These are phyloP conservation scores for Kodamaea laetipori DNA, from an alignment of 805 yeast genomes.

Conservation along the genomic window DNA sequence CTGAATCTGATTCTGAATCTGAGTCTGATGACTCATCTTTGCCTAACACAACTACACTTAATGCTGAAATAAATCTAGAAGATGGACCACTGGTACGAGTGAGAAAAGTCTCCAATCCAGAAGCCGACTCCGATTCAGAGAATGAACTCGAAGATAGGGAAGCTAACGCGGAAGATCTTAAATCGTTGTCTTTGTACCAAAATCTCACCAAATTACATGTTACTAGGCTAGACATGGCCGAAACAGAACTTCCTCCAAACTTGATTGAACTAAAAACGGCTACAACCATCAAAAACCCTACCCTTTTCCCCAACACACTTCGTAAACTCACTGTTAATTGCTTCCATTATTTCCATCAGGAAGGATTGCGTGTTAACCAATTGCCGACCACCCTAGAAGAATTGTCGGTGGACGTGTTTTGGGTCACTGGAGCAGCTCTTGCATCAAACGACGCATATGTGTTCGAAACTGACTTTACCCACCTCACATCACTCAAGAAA, in stretches of 20 bases:
- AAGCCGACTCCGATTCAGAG: no score
- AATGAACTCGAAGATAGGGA: no score
- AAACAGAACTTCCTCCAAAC: neutral
- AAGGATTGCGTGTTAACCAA: neutral
- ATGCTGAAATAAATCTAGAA: no score
- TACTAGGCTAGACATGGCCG: neutral
- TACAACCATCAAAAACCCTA: neutral
- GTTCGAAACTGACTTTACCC: conserved; percentile 4
- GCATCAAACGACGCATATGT: neutral
- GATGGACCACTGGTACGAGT: no score
- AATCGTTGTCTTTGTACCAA: neutral
- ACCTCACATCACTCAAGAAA: neutral
- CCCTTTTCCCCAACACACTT: neutral
- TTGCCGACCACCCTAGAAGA: neutral
- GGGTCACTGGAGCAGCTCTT: neutral
- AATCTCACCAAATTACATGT: neutral
- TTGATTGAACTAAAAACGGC: neutral
- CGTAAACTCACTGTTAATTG: neutral
- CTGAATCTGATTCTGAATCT: no score
- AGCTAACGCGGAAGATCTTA: no score
- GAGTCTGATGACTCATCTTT: no score
- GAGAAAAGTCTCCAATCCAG: no score
- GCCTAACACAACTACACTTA: no score
- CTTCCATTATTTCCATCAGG: neutral
- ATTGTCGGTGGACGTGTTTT: neutral